Conservation (phyloP, 169 alveolate genomes). For the Cryptosporidium ryanae region DNA sequence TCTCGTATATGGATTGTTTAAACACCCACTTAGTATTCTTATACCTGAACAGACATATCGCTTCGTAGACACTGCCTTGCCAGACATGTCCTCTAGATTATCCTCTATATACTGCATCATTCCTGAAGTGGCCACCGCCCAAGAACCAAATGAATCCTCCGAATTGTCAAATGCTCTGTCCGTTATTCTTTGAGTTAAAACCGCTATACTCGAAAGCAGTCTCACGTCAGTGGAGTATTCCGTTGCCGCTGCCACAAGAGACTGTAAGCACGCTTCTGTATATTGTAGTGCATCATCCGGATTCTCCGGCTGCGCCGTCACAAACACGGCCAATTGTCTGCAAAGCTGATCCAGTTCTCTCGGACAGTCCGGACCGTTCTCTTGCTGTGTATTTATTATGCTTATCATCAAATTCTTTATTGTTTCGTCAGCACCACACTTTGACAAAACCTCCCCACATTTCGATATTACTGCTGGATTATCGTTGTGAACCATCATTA, state of each 20-base stretch:
- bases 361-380: slow-evolving; percentile 84
- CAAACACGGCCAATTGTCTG: slow-evolving; percentile 86
- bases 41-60: slow-evolving; percentile 57
- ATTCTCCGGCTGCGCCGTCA: slow-evolving; percentile 88
- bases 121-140: slow-evolving; percentile 91
- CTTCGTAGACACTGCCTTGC: slow-evolving; percentile 43
- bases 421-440: slow-evolving; percentile 92
- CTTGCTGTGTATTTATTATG: slow-evolving; percentile 84
- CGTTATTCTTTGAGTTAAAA: slow-evolving; percentile 76
- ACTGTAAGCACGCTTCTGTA: slow-evolving; percentile 88
- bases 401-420: slow-evolving; percentile 88
- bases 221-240: slow-evolving; percentile 83
- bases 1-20: slow-evolving; percentile 65
- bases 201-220: slow-evolving; percentile 81
- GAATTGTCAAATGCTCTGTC: slow-evolving; percentile 80
- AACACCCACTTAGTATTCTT: slow-evolving; percentile 51
- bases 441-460: slow-evolving; percentile 89
- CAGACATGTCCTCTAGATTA: slow-evolving; percentile 74
- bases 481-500: slow-evolving; percentile 86
- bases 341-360: slow-evolving; percentile 86
- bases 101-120: slow-evolving; percentile 84
- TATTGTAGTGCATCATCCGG: slow-evolving; percentile 89
- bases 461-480: slow-evolving; percentile 83
- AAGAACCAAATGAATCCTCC: slow-evolving; percentile 91
- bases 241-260: slow-evolving; percentile 82